Percentiles rank a stretch among this genome's conserved stretches.
These are phyloP conservation scores for Ziziphus jujuba DNA, from an alignment of 306 rosid species.

Conservation along the genomic window DNA sequence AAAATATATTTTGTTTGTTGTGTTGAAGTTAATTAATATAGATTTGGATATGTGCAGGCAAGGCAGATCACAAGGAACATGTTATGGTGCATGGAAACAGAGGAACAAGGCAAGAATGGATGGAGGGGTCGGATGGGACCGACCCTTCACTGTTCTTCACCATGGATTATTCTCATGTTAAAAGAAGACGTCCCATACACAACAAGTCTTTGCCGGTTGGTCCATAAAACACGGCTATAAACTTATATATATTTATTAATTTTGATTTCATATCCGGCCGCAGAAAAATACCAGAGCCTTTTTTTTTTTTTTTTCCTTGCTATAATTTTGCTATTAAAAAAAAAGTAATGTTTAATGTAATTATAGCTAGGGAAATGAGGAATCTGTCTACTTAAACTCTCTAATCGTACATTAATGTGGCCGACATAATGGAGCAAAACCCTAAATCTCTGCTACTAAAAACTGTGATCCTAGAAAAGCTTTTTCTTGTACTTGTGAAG, in stretches of 20 bases:
- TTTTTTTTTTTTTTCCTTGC: slow-evolving; percentile 1
- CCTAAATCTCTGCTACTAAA: slow-evolving; percentile 35
- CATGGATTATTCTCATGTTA: slow-evolving; percentile 60
- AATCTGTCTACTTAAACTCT: slow-evolving; percentile 20
- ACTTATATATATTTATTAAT: background rate
- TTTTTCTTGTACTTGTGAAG: background rate
- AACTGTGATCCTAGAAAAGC: slow-evolving; percentile 14
- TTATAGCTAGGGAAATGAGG: slow-evolving; percentile 33
- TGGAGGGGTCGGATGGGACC: slow-evolving; percentile 34
- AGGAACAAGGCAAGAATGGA: slow-evolving; percentile 53
- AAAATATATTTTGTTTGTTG: no score
- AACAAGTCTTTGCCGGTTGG: slow-evolving; percentile 55
- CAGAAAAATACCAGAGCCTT: no score
- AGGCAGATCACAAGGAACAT: slow-evolving; percentile 14
- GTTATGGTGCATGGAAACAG: slow-evolving; percentile 32
- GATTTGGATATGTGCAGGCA: slow-evolving; percentile 31
- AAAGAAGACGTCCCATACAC: slow-evolving; percentile 69
- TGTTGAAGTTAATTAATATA: background rate
- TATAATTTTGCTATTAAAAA: slow-evolving; percentile 20
- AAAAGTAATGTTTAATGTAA: slow-evolving; percentile 26
- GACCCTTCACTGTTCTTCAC: slow-evolving; percentile 51
- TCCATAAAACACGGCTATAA: slow-evolving; percentile 51
- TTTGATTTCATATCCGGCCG: background rate
- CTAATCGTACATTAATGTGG: slow-evolving; percentile 19
- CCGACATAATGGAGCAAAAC: slow-evolving; percentile 42